Evolutionary conservation across 2,329 filamentous ascomycete species (phyloP).

Genomic region (Chaetomium strumarium): DNA sequence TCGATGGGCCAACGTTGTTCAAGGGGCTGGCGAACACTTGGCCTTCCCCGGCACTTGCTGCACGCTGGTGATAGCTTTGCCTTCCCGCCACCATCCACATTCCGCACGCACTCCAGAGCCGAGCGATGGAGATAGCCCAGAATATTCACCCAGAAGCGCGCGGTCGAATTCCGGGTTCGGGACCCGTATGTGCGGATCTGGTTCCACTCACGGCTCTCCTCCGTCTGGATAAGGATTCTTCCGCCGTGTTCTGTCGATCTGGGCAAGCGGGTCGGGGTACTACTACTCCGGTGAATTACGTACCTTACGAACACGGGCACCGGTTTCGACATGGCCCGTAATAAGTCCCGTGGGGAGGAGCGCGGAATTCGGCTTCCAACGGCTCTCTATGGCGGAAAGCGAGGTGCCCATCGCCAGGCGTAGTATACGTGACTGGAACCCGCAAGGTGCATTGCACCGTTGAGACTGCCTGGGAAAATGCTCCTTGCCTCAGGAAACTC

Average conservation of each 20-base stretch:
- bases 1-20: not conserved
- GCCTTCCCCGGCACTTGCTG: not conserved
- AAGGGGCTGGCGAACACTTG: not conserved
- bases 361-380: constrained; percentile 13
- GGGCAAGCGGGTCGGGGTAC: constrained; percentile 2
- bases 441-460: not conserved
- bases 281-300: too few relatives aligned
- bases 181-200: not conserved
- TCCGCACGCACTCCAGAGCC: not conserved
- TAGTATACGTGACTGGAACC: not conserved
- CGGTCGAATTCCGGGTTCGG: not conserved
- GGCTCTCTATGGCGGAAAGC: constrained; percentile 6
- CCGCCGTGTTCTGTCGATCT: constrained; percentile 1
- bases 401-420: not conserved
- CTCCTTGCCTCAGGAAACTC: not conserved
- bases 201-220: constrained; percentile 1
- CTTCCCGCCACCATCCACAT: not conserved
- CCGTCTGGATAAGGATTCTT: constrained; percentile 19
- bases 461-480: not conserved
- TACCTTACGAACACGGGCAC: too few relatives aligned
- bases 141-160: not conserved
- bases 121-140: too few relatives aligned
- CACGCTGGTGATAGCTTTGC: not conserved
- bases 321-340: not conserved
- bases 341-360: not conserved